Evolutionary conservation across 2,329 filamentous ascomycete genomes (phyloP).

Genomic region (Trichoderma sp.): DNA sequence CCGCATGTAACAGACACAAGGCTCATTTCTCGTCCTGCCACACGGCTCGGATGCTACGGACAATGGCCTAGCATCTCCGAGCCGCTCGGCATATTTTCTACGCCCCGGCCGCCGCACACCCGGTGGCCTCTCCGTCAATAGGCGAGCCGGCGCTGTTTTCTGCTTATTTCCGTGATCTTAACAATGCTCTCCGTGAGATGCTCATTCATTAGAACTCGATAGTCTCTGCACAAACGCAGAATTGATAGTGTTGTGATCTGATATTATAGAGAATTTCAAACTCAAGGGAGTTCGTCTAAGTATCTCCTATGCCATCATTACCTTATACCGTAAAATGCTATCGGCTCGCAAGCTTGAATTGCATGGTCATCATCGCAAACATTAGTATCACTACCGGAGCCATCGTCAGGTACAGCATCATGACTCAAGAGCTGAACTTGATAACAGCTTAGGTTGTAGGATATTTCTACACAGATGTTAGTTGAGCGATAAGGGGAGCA

Average conservation of each 20-base stretch:
- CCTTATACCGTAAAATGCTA: too few species aligned
- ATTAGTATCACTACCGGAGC: too few species aligned
- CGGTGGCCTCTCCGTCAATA: background rate
- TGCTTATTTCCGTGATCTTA: background rate
- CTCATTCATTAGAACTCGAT: background rate
- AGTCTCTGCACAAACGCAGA: background rate
- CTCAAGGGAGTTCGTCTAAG: background rate
- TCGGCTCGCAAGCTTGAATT: background rate
- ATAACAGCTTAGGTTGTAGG: background rate
- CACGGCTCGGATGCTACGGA: slow-evolving; percentile 11
- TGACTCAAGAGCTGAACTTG: background rate
- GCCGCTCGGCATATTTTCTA: slow-evolving; percentile 2
- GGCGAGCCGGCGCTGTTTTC: background rate
- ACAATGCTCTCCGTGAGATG: background rate
- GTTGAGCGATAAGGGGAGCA: background rate
- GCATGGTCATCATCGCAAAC: background rate
- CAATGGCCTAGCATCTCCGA: slow-evolving; percentile 8
- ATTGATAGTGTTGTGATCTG: background rate
- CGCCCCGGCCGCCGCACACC: background rate
- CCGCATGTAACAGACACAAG: background rate
- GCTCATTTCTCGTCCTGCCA: background rate
- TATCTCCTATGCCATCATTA: too few species aligned
- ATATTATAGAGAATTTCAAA: background rate
- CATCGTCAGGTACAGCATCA: background rate
- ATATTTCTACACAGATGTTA: background rate